Evolutionary conservation across 2,329 filamentous ascomycete genomes (phyloP), one percentile per base, ranked within the genome.

Genomic region (Mariannaea elegans): DNA sequence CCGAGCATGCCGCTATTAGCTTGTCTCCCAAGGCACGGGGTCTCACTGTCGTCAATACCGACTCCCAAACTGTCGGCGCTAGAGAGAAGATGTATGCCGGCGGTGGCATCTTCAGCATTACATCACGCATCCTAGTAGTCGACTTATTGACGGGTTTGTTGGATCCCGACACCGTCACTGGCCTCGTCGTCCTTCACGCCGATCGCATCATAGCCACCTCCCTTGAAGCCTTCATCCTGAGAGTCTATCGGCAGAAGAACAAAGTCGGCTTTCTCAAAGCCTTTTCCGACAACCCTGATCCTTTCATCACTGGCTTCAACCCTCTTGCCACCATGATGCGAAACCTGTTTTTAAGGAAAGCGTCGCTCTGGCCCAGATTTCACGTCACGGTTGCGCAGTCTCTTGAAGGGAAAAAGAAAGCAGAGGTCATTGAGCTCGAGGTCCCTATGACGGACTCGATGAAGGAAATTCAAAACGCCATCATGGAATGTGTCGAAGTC

Each of bases 361-460:
- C 90, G 0, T 94, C 94, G 0, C 78, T 99, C 13, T 99, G 94
- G 88, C 95, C 95, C 3, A 86, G 95, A 18, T 99, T 97, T 71
- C 95, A 99, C 72, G 87, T 97, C 59, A 89, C 91, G 1, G 93
- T 99, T 6, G 93, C 94, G 0, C 88, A 93, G 68, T 93, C 93
- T 3, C 82, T 99, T 3, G 95, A 99, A 76, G 94, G 94, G 9
- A 92, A 91, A 74, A 92, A 92, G 73, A 97, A 94, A 73, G 94
- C 95, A 4, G 95, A 99, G 77, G 95, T 99, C 44, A 97, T 99
- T 64, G 95, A 99, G 77, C 83, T 98, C 21, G 95, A 97, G 76
- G 91, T 99, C 5, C 90, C 92, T 24, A 98, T 99, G 94, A 97
- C 93, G 5, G 92, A 97, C 34, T 85, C 88, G 48, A 99, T 99